phyloP scores from a whole-genome alignment of 75 land plant species.

The Sequoia sempervirens region DNA sequence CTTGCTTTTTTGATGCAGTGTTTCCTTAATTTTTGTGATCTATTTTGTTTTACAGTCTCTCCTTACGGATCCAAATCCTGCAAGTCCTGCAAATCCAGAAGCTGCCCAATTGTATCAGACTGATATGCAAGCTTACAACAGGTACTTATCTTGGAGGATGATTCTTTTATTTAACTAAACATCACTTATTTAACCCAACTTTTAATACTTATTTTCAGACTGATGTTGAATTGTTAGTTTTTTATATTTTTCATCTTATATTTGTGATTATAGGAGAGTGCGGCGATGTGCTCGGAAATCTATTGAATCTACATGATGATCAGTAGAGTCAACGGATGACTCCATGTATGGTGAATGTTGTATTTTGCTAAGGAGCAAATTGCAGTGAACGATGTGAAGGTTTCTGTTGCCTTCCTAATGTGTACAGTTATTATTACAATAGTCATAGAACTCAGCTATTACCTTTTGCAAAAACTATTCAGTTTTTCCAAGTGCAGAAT shows the following conservation, averaged over 20 bases:
- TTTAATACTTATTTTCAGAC: background rate
- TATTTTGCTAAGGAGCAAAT: background rate
- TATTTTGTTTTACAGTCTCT: conserved; percentile 36
- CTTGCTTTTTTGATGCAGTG: background rate
- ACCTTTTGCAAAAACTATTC: background rate
- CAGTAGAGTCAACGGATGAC: background rate
- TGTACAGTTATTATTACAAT: background rate
- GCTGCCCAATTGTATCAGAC: conserved; percentile 55
- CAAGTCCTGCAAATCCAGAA: conserved; percentile 70
- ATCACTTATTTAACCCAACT: background rate
- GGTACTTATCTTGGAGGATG: conserved; percentile 13
- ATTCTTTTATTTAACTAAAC: background rate
- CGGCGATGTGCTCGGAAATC: conserved; percentile 41
- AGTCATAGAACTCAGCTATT: background rate
- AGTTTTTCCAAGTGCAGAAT: background rate
- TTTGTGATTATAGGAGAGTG: conserved; percentile 23
- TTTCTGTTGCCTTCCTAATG: background rate
- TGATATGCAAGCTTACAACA: conserved; percentile 54
- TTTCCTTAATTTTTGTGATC: conserved; percentile 4
- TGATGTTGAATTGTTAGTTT: background rate
- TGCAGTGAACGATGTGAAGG: background rate
- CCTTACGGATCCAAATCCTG: conserved; percentile 63
- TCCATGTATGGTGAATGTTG: background rate
- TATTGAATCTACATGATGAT: conserved; percentile 16
- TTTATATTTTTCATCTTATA: background rate